These are phyloP conservation scores for Periconia digitata DNA, from an alignment of 2,329 filamentous ascomycete species.

Conservation along the genomic window DNA sequence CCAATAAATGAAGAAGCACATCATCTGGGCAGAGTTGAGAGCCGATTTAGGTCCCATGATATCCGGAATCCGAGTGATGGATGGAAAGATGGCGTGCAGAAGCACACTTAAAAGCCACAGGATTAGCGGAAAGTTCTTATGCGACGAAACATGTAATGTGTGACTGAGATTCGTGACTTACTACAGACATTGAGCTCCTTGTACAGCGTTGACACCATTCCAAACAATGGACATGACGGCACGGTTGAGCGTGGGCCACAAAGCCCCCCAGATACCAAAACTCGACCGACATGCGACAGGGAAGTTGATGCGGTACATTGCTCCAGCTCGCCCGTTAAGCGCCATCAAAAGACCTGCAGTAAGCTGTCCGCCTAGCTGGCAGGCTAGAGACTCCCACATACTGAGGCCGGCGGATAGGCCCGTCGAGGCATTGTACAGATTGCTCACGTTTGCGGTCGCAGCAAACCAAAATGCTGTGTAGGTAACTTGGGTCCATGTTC, in stretches of 20 bases:
- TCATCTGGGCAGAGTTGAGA: conserved; percentile 1
- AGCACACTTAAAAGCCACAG: background rate
- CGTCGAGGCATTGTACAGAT: background rate
- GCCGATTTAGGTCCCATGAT: background rate
- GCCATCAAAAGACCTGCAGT: background rate
- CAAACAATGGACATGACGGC: conserved; percentile 6
- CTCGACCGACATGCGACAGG: conserved; percentile 2
- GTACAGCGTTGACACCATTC: conserved; percentile 1
- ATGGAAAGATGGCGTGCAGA: conserved; percentile 2
- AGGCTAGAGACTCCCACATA: background rate
- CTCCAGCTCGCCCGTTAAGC: conserved; percentile 5
- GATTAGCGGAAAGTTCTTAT: background rate
- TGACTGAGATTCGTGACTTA: background rate
- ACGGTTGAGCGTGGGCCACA: conserved; percentile 6
- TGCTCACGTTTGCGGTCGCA: background rate
- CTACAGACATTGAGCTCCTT: background rate
- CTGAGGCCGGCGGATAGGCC: background rate
- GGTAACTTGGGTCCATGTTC: background rate
- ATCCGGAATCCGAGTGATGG: conserved; percentile 3
- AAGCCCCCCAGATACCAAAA: conserved; percentile 6
- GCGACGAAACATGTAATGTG: background rate
- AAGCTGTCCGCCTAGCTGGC: conserved; percentile 13
- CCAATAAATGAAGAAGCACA: conserved; percentile 1
- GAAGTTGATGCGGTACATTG: conserved; percentile 5
- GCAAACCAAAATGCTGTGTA: background rate